Evolutionary conservation across 1,284 basidiomycete genomes (phyloP), one percentile per base, ranked within the genome.

Genomic region (Ceratobasidium sp.): DNA sequence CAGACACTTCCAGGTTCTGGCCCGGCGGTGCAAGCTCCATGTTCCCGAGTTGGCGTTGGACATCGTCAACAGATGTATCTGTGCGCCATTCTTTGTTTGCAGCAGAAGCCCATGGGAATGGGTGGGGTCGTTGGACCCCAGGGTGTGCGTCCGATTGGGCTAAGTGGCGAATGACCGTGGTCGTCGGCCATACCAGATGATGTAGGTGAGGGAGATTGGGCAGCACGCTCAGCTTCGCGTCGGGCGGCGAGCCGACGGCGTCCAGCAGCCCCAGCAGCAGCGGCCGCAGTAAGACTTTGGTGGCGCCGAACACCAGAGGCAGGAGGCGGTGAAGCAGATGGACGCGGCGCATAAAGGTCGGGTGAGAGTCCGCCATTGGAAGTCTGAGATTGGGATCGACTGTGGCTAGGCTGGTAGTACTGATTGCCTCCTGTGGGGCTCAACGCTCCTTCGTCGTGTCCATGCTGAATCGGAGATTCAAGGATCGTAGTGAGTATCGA

Each of bases 261-360:
- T 15, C 71, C 72, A n/a, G 71, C 68, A 17, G 72, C 81, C 38
- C 83, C 81, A 13, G 76, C 77, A 55, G 82, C 81, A 15, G 81
- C 81, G 47, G 88, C 87, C 73, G 91, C 87, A 22, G 88, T 93
- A 54, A 93, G 82, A 71, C 88, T 90, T 70, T 89, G 87, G 76
- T 93, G 90, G 70, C 91, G 83, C 53, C 91, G 87, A 32, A 93
- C 88, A 58, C 84, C 84, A 1, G 87, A 83, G 42, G 80, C 84
- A 22, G 84, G 82, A n/a, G 88, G 84, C 54, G 53, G 47, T 8
- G 62, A 55, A 42, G 49, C 34, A 20, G 50, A 57, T 12, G 42
- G 52, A 27, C 40, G 43, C 29, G 69, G 55, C 27, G 56, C 71
- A 70, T 69, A 82, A 83, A 73, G 83, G 81, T 31, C 81, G 45